Conservation (phyloP, 2,329 filamentous ascomycete genomes). For the Pseudocercospora crystallina region DNA sequence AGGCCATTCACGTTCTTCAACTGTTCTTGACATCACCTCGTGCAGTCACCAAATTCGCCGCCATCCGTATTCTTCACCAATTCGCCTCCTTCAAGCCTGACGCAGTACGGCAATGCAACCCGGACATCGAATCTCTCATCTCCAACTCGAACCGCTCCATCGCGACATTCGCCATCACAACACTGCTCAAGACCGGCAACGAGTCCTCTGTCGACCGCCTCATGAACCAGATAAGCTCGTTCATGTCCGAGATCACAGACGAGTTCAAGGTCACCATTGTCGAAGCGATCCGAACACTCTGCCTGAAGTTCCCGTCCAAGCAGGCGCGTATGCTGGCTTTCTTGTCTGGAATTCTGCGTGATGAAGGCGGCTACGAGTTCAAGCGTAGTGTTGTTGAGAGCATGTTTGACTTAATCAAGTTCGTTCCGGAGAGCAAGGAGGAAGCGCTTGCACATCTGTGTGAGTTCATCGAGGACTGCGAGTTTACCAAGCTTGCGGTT, state of each 20-base stretch:
- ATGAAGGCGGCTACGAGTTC: slow-evolving; percentile 97
- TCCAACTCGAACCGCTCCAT: slow-evolving; percentile 97
- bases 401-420: slow-evolving; percentile 99
- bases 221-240: slow-evolving; percentile 97
- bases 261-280: slow-evolving; percentile 99
- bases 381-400: slow-evolving; percentile 97
- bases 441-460: slow-evolving; percentile 90
- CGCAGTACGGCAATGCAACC: slow-evolving; percentile 90
- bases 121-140: slow-evolving; percentile 94
- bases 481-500: slow-evolving; percentile 96
- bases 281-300: slow-evolving; percentile 93
- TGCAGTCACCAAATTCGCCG: slow-evolving; percentile 95
- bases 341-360: slow-evolving; percentile 91
- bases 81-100: slow-evolving; percentile 96
- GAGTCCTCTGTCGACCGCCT: slow-evolving; percentile 94
- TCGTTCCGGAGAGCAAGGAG: slow-evolving; percentile 83
- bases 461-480: slow-evolving; percentile 99
- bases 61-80: slow-evolving; percentile 92
- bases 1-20: slow-evolving; percentile 92
- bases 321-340: slow-evolving; percentile 97
- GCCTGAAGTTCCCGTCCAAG: slow-evolving; percentile 96
- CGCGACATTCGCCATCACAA: slow-evolving; percentile 97
- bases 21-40: slow-evolving; percentile 94
- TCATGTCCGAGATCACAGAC: slow-evolving; percentile 99
- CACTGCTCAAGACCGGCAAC: slow-evolving; percentile 95